Base-by-base conservation (phyloP, 306 rosid genomes). In the Quercus berberidifolia region DNA sequence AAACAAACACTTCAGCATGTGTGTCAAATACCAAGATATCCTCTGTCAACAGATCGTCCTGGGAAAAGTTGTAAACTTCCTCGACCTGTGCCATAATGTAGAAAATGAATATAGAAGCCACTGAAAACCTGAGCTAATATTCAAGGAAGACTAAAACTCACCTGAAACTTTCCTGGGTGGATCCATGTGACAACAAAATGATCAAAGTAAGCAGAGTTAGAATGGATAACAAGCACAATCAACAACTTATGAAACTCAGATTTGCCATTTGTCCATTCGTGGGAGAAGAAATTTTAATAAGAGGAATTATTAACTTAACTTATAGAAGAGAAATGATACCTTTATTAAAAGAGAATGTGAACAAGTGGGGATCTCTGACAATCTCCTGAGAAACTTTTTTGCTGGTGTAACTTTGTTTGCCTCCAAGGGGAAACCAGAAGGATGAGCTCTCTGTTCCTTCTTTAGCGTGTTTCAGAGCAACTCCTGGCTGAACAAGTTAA, bases 381-480 rank as follows among this genome's bases (percentile, higher is more conserved):
- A 83, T 67, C 69, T 96, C 99, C 63, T 79, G 85, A 54, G 89
- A 55, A 78, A 71, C 84, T 73, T 90, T 96, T 87, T 91, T 93
- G 80, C 91, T 85, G 78, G 82, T 89, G 87, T 88, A 87, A 79
- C 83, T 87, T 88, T 96, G 96, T 87, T 96, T 96, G 71, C 99
- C 99, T 74, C 99, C 99, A 75, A 93, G 90, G 31, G 97, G 87
- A 87, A 73, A 90, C 99, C 99, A 96, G 92, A 96, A 96, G 71
- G 94, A 62, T 76, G 99, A 93, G 90, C 91, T 96, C 89, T 96
- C 99, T 79, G 98, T 96, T 81, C 98, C 98, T 87, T 96, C 99
- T 87, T 96, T 96, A 14, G 98, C 92, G 85, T 89, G 94, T 88
- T 96, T 96, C 75, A 89, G 57, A 71, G 90, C 25, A 85, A 81